Base-by-base conservation (phyloP, 148 eudicot genomes). In the Silene uniflora region DNA sequence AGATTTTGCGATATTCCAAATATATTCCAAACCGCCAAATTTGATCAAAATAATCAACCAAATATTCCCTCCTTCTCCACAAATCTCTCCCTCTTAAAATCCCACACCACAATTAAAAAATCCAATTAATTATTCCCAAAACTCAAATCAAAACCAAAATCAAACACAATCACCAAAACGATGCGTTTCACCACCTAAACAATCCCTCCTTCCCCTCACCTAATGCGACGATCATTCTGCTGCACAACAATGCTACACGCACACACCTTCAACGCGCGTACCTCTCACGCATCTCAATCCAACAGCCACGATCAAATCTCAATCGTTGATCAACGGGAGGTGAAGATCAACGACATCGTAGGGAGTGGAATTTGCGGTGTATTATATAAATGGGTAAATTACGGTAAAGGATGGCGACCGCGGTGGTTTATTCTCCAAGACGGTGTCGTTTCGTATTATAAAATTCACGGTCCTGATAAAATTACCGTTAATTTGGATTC, bases 381-480 rank as follows among this genome's bases (percentile, higher is more conserved):
- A 13, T 61, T 93, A 58, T 78, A 91, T 69, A 93, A 93, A 63
- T 93, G 98, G 98, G 98, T 91, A 25, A 93, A 91, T 81, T 93
- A 88, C 27, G 98, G 98, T 1, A 93, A 87, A 67, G 94, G 98
- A 0, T 93, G 98, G 98, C 71, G 93, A 42, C 94, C 94, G 0
- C 69, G 97, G 62, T 93, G 97, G 98, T 93, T 93, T 67, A 89
- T 89, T 18, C 69, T 93, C 17, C 92, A 89, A 56, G 98, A 93
- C 21, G 98, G 98, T 1, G 98, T 93, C 3, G 60, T 93, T 24
- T 88, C 94, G 8, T 93, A 89, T 76, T 93, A 86, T 68, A 93
- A 93, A 75, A 85, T 93, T 71, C 92, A 89, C 19, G 97, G 98
- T 3, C 98, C 90, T 71, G 84, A 89, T 76, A 88, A 82, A 80